Conservation (phyloP, 2,329 filamentous ascomycete species). For the Sclerotinia glacialis region DNA sequence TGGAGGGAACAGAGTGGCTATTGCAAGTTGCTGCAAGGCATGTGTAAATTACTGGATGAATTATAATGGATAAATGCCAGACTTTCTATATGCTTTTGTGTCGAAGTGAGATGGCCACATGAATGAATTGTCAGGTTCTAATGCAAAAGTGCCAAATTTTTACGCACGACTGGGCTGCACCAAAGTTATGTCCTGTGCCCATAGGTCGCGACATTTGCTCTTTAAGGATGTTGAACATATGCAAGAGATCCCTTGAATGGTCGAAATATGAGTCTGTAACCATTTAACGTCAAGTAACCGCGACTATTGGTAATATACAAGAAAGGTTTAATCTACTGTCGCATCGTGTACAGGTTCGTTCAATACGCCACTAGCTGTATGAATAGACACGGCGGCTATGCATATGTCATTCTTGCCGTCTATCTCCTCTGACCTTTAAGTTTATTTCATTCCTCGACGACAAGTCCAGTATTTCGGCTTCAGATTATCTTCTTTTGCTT, state of each 20-base stretch:
- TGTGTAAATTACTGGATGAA: background rate
- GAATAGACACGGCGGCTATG: background rate
- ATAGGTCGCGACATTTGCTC: background rate
- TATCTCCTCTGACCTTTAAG: background rate
- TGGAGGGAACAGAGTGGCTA: background rate
- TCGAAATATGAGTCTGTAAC: background rate
- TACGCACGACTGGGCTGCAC: background rate
- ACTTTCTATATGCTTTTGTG: background rate
- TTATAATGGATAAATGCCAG: background rate
- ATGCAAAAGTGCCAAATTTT: background rate
- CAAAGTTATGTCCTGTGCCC: background rate
- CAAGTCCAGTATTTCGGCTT: background rate
- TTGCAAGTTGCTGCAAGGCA: background rate
- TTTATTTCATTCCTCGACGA: background rate
- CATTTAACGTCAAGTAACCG: too few species aligned
- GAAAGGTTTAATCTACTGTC: too few species aligned
- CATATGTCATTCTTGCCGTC: background rate
- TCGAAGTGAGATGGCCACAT: background rate
- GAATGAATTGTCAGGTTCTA: background rate
- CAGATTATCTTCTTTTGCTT: background rate
- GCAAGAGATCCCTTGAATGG: slow-evolving; percentile 1
- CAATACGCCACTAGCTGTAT: background rate
- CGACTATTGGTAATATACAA: too few species aligned
- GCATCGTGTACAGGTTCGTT: background rate
- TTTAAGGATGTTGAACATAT: slow-evolving; percentile 1